Conservation (phyloP, 441 rosid species). For the Gossypium lobatum region DNA sequence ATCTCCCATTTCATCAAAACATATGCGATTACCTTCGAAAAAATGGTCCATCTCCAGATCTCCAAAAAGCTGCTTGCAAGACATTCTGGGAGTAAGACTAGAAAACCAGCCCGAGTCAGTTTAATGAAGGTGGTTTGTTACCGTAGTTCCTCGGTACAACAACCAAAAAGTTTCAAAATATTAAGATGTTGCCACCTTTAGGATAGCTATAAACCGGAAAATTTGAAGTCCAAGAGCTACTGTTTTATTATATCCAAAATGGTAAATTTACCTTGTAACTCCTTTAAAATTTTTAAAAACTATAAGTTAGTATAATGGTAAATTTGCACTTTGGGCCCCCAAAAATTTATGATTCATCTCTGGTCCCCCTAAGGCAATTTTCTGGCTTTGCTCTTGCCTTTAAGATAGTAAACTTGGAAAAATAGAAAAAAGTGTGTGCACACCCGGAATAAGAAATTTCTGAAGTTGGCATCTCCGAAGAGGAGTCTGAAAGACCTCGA, state of each 20-base stretch:
- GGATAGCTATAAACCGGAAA: background rate
- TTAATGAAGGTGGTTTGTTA: background rate
- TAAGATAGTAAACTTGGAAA: background rate
- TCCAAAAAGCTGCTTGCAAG: conserved; percentile 33
- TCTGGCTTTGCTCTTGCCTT: too few species aligned
- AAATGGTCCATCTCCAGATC: conserved; percentile 39
- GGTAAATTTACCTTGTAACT: too few species aligned
- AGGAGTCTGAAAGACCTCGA: conserved; percentile 59
- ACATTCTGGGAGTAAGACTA: conserved; percentile 43
- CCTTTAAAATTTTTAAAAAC: too few species aligned
- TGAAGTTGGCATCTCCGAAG: conserved; percentile 54
- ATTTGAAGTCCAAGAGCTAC: background rate
- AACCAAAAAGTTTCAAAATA: background rate
- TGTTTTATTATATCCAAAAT: background rate
- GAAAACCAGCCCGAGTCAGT: conserved; percentile 13
- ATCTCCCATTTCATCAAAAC: conserved; percentile 42
- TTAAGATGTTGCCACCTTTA: background rate
- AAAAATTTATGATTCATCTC: too few species aligned
- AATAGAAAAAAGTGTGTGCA: background rate
- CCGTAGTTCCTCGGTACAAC: background rate
- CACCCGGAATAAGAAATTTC: conserved; percentile 55
- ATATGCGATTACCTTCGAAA: conserved; percentile 46
- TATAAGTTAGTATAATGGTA: too few species aligned
- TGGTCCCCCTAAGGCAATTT: too few species aligned
- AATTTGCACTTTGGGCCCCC: too few species aligned